Evolutionary conservation across 2,329 filamentous ascomycete genomes (phyloP).

Genomic region (Fusarium scirpi): DNA sequence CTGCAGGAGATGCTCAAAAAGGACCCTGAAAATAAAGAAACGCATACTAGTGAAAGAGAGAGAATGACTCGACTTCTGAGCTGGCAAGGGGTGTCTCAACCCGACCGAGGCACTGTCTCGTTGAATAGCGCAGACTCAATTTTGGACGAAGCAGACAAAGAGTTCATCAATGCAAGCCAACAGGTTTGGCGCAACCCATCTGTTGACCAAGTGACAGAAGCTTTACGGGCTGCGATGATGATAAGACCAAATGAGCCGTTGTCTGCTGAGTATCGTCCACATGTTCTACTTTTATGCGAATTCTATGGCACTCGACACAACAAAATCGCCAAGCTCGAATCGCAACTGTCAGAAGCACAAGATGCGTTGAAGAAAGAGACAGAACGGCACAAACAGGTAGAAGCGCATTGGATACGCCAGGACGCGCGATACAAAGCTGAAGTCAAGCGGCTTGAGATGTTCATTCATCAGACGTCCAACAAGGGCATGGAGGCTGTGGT

Average conservation of each 20-base stretch:
- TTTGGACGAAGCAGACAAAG: conserved; percentile 30
- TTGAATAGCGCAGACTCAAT: background rate
- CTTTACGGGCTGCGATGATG: conserved; percentile 58
- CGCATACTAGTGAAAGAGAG: background rate
- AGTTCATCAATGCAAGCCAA: conserved; percentile 37
- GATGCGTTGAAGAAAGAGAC: conserved; percentile 48
- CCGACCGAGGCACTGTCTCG: background rate
- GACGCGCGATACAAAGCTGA: conserved; percentile 47
- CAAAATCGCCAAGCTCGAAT: conserved; percentile 51
- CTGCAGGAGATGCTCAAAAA: conserved; percentile 32
- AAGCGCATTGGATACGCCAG: conserved; percentile 41
- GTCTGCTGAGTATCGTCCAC: conserved; percentile 57
- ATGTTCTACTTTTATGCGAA: conserved; percentile 56
- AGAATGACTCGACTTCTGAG: conserved; percentile 27
- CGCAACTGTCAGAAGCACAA: conserved; percentile 55
- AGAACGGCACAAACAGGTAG: conserved; percentile 49
- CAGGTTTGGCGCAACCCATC: conserved; percentile 56
- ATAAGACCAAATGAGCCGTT: conserved; percentile 52
- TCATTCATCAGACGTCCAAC: conserved; percentile 54
- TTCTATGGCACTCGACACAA: conserved; percentile 49
- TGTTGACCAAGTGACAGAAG: conserved; percentile 58
- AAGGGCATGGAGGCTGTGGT: conserved; percentile 60
- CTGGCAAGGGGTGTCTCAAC: conserved; percentile 22
- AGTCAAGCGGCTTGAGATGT: conserved; percentile 50
- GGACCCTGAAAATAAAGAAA: conserved; percentile 9